Evolutionary conservation across 2,329 filamentous ascomycete genomes (phyloP).

Genomic region (Metarhizium guizhouense): DNA sequence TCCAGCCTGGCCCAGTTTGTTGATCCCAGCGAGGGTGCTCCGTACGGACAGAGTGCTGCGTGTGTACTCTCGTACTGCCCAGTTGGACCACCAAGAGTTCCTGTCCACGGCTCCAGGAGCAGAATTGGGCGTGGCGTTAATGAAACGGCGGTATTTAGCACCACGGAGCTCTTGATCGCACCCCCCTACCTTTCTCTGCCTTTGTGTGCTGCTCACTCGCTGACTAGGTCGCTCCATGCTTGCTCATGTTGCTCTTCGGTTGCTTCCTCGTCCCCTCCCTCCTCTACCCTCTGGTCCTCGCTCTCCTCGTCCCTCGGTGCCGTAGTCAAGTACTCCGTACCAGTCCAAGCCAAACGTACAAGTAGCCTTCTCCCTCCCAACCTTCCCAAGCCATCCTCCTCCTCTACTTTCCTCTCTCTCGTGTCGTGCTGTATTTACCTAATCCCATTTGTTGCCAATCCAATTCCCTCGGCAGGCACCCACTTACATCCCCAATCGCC

Average conservation of each 20-base stretch:
- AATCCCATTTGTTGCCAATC: neutral
- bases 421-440: neutral
- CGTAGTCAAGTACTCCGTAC: constrained; percentile 1
- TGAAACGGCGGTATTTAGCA: neutral
- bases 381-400: neutral
- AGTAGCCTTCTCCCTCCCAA: constrained; percentile 8
- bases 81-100: neutral
- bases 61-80: neutral
- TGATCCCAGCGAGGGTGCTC: neutral
- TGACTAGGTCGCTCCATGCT: constrained; percentile 1
- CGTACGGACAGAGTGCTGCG: no score
- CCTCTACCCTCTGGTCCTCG: neutral
- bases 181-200: constrained; percentile 1
- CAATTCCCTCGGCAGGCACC: neutral
- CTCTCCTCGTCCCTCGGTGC: neutral
- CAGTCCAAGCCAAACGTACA: constrained; percentile 7
- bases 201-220: constrained; percentile 1
- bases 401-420: neutral
- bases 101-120: neutral
- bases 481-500: constrained; percentile 4
- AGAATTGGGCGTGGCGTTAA: neutral
- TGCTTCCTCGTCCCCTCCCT: neutral
- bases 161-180: neutral
- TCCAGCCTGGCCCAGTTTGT: neutral
- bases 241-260: neutral